Evolutionary conservation across 495 filamentous ascomycete genomes (phyloP).

Genomic region (Penicillium robsamsonii): DNA sequence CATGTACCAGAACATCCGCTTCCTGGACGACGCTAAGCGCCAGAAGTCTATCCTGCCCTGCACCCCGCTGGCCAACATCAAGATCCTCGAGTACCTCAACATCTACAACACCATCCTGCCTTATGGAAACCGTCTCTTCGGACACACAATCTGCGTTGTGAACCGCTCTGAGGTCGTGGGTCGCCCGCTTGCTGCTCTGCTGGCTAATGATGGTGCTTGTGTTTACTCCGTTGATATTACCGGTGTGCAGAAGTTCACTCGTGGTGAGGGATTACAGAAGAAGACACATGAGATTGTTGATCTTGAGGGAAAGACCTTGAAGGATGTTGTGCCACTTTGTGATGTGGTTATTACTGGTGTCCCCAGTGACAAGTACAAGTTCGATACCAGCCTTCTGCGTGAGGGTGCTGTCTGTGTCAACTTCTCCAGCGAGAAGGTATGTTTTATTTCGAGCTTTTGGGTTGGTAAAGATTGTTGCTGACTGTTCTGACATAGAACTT

Average conservation of each 20-base stretch:
- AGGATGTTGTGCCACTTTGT: conserved; percentile 78
- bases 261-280: conserved; percentile 80
- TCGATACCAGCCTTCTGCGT: conserved; percentile 74
- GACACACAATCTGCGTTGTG: conserved; percentile 88
- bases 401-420: conserved; percentile 96
- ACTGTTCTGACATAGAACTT: conserved; percentile 63
- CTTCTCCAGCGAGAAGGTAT: conserved; percentile 86
- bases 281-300: conserved; percentile 80
- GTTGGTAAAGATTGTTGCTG: conserved; percentile 7
- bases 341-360: conserved; percentile 95
- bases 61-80: conserved; percentile 91
- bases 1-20: conserved; percentile 98
- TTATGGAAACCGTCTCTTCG: conserved; percentile 89
- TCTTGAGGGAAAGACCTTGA: conserved; percentile 67
- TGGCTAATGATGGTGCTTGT: conserved; percentile 93
- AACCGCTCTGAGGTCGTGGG: conserved; percentile 96
- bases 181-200: conserved; percentile 84
- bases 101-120: conserved; percentile 97
- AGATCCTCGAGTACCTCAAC: conserved; percentile 90
- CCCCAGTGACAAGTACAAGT: conserved; percentile 81
- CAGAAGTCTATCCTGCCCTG: conserved; percentile 93
- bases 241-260: conserved; percentile 87
- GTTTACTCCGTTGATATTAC: conserved; percentile 94
- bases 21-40: conserved; percentile 73
- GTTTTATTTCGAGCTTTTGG: conserved; percentile 3